Percentiles rank a stretch among this genome's conserved stretches.
Conservation (phyloP, 805 yeast genomes). For the Ogataea methylovora region DNA sequence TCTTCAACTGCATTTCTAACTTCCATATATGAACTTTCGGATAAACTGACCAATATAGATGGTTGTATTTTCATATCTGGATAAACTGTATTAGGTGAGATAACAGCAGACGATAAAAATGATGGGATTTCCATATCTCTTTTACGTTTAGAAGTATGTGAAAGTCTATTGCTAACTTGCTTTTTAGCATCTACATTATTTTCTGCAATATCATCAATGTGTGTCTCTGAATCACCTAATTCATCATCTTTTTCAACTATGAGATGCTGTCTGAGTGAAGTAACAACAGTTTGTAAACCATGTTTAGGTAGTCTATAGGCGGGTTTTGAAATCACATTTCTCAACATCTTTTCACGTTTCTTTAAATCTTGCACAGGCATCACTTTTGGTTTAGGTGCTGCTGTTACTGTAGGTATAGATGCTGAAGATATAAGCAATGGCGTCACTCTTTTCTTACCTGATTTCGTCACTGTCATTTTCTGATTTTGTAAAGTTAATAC, state of each 20-base stretch:
- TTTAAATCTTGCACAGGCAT: constrained; percentile 6
- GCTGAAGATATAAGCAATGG: constrained; percentile 56
- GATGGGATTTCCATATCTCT: constrained; percentile 25
- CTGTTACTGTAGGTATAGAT: constrained; percentile 9
- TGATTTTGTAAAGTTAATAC: constrained; percentile 23
- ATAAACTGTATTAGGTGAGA: constrained; percentile 20
- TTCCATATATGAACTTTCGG: constrained; percentile 9
- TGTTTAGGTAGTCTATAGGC: constrained; percentile 50
- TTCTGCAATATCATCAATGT: constrained; percentile 36
- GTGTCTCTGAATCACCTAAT: constrained; percentile 33
- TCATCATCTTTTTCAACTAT: constrained; percentile 20
- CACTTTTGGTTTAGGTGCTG: constrained; percentile 2
- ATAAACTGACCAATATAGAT: constrained; percentile 18
- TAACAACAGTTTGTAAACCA: constrained; percentile 59
- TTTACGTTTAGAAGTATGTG: constrained; percentile 26
- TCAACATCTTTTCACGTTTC: constrained; percentile 18
- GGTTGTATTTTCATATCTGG: constrained; percentile 22
- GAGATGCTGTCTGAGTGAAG: constrained; percentile 41
- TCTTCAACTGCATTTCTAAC: constrained; percentile 14
- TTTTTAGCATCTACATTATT: constrained; percentile 26
- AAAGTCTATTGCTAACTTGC: constrained; percentile 23
- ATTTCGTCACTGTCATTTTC: constrained; percentile 58
- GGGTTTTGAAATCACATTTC: constrained; percentile 29
- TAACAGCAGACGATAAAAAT: constrained; percentile 16
- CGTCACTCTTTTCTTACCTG: constrained; percentile 69